Percentiles rank a stretch among this genome's conserved stretches.
phyloP scores from a whole-genome alignment of 768 basidiomycete species.

The Boletus rubescentipes region DNA sequence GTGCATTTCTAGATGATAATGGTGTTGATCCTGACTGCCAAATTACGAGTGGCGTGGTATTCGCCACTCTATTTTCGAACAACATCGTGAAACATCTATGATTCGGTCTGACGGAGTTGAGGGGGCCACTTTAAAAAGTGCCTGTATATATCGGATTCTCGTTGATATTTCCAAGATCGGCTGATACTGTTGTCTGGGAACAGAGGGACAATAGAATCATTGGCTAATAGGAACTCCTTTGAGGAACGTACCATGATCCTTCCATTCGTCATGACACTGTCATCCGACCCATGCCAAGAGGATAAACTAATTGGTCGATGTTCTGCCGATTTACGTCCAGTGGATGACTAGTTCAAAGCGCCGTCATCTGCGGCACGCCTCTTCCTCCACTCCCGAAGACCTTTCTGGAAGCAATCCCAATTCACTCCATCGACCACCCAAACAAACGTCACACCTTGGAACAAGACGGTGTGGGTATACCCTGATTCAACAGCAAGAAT shows the following conservation, averaged over 20 bases:
- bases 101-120: not conserved
- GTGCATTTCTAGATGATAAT: not conserved
- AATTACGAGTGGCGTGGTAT: conserved; percentile 1
- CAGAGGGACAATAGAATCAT: not conserved
- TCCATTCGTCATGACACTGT: not conserved
- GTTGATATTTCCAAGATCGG: conserved; percentile 12
- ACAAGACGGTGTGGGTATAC: not conserved
- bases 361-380: conserved; percentile 31
- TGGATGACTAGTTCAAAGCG: conserved; percentile 6
- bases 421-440: conserved; percentile 66
- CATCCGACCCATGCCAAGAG: not conserved
- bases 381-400: conserved; percentile 68
- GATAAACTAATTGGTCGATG: not conserved
- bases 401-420: conserved; percentile 62
- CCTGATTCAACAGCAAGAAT: not conserved
- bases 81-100: not conserved
- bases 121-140: not conserved
- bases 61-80: conserved; percentile 8
- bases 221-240: not conserved
- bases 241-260: conserved; percentile 6
- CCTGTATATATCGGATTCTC: not conserved
- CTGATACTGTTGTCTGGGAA: not conserved
- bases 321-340: not conserved
- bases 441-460: conserved; percentile 75
- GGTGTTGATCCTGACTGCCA: not conserved